phyloP scores from a whole-genome alignment of 2,329 filamentous ascomycete genomes.

The Aschersonia sp. region DNA sequence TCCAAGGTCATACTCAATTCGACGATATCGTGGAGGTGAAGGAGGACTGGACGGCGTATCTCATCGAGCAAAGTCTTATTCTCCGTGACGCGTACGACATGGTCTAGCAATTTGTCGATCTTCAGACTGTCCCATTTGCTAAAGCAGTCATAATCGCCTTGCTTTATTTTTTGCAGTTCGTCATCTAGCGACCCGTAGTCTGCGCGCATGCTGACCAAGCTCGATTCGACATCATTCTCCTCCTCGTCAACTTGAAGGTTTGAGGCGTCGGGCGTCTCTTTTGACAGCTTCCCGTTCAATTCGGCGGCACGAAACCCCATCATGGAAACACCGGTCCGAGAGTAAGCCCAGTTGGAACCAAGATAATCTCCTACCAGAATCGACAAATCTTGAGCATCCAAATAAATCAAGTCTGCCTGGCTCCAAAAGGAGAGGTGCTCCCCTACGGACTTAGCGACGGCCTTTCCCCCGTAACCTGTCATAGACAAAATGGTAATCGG shows the following conservation, averaged over 20 bases:
- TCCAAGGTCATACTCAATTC: constrained; percentile 58
- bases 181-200: constrained; percentile 21
- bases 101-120: constrained; percentile 39
- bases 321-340: constrained; percentile 33
- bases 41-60: constrained; percentile 41
- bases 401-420: constrained; percentile 49
- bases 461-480: constrained; percentile 22
- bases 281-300: constrained; percentile 36
- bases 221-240: constrained; percentile 18
- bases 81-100: constrained; percentile 35
- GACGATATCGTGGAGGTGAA: constrained; percentile 69
- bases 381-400: constrained; percentile 58
- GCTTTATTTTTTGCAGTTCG: constrained; percentile 27
- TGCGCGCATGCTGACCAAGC: constrained; percentile 14
- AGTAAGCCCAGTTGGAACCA: constrained; percentile 41
- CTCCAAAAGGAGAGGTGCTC: constrained; percentile 46
- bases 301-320: constrained; percentile 42
- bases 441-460: constrained; percentile 35
- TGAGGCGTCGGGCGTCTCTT: constrained; percentile 24
- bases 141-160: constrained; percentile 20
- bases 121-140: constrained; percentile 48
- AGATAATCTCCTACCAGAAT: constrained; percentile 56
- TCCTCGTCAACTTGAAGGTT: constrained; percentile 16
- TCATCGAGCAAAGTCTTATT: constrained; percentile 15
- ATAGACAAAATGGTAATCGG: constrained; percentile 23